Conservation (phyloP, 1,284 basidiomycete species). For the Leccinum angustisporum region DNA sequence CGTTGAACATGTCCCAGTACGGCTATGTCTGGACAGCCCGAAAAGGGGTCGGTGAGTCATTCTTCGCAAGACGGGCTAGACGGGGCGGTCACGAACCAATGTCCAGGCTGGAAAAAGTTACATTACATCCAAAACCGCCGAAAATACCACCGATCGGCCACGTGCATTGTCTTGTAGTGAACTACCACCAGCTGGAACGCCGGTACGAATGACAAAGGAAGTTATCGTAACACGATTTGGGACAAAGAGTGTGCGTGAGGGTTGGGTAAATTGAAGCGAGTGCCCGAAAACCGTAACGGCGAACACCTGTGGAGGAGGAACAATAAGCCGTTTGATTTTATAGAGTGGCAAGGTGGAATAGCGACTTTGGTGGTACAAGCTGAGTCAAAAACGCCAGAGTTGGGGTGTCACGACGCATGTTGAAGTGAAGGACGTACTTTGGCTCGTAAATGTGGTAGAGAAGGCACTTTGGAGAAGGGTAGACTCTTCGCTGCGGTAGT, state of each 20-base stretch:
- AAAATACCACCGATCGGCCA: constrained; percentile 21
- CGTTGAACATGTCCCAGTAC: constrained; percentile 2
- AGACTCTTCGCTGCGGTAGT: background rate
- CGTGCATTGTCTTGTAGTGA: constrained; percentile 8
- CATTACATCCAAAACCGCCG: constrained; percentile 6
- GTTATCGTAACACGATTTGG: background rate
- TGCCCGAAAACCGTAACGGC: background rate
- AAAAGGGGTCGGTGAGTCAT: background rate
- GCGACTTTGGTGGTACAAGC: constrained; percentile 1
- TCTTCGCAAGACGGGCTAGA: background rate
- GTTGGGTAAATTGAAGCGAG: constrained; percentile 1
- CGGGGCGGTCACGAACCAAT: background rate
- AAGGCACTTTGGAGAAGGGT: constrained; percentile 1
- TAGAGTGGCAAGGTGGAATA: constrained; percentile 3
- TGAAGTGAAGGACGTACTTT: constrained; percentile 2
- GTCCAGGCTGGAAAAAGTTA: background rate
- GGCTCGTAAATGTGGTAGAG: background rate
- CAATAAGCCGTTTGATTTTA: background rate
- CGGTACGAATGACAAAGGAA: background rate
- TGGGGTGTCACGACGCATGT: constrained; percentile 9
- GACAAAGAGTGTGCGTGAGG: background rate
- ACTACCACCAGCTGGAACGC: background rate
- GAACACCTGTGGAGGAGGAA: background rate
- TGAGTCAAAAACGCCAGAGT: constrained; percentile 3
- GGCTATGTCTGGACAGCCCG: constrained; percentile 8